Conservation (phyloP, 306 rosid species). For the Acmispon strigosus region DNA sequence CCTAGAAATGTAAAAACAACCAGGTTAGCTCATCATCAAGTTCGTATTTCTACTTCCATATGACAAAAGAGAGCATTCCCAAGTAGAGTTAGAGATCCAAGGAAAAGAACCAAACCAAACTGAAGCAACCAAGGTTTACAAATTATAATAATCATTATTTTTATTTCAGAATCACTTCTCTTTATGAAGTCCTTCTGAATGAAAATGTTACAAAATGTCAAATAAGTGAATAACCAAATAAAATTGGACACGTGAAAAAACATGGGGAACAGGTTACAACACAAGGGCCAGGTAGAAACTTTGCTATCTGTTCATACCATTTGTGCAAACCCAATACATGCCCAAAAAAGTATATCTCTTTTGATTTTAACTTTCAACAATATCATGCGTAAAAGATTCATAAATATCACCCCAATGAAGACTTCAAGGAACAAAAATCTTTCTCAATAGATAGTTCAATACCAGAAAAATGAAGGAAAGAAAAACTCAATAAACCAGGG, state of each 20-base stretch:
- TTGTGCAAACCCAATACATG: too few species aligned
- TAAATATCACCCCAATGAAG: neutral
- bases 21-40: slow-evolving; percentile 7
- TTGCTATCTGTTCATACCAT: too few species aligned
- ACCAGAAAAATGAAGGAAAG: neutral
- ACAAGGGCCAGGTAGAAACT: too few species aligned
- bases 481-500: neutral
- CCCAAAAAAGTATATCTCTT: neutral
- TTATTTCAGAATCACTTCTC: neutral
- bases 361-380: neutral
- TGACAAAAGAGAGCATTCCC: neutral
- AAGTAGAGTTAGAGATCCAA: neutral
- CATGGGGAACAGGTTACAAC: too few species aligned
- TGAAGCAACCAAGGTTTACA: slow-evolving; percentile 8
- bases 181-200: too few species aligned
- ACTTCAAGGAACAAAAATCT: neutral
- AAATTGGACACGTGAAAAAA: too few species aligned
- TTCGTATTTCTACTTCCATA: slow-evolving; percentile 12
- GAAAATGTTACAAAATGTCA: too few species aligned
- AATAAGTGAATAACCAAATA: too few species aligned
- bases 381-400: neutral
- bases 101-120: neutral
- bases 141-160: neutral
- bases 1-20: slow-evolving; percentile 40
- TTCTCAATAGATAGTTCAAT: slow-evolving; percentile 4